A percentile compares a stretch with the other conserved stretches of the same genome.
Conservation (phyloP, 1,284 basidiomycete species). For the Irpex rosettiformis region DNA sequence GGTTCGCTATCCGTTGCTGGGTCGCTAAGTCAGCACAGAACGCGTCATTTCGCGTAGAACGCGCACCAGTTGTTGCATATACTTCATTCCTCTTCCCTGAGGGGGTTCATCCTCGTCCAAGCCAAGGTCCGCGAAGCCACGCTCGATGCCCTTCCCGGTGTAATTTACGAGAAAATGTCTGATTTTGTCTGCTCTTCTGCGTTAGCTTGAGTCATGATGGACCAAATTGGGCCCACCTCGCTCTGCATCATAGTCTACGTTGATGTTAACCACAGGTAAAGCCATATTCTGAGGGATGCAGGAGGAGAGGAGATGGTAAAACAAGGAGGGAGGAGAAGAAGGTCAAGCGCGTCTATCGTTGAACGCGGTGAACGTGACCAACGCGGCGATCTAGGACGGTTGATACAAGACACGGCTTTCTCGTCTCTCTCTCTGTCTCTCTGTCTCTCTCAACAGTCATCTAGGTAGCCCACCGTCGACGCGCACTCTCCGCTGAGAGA, state of each 20-base stretch:
- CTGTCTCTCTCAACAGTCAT: too few species aligned
- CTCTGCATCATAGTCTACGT: conserved; percentile 48
- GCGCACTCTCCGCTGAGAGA: neutral
- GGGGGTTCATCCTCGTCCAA: conserved; percentile 57
- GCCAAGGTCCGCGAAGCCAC: conserved; percentile 68
- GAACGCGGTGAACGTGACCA: conserved; percentile 1
- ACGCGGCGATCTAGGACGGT: neutral
- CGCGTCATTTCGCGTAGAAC: conserved; percentile 13
- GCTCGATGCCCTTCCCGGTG: conserved; percentile 65
- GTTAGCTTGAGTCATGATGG: conserved; percentile 12
- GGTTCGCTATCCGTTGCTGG: conserved; percentile 90
- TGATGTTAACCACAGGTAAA: conserved; percentile 46
- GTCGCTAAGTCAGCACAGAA: conserved; percentile 22
- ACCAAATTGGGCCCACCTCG: conserved; percentile 27
- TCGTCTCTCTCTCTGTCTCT: neutral
- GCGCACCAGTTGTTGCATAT: conserved; percentile 85
- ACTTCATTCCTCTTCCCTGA: conserved; percentile 61
- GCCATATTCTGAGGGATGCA: conserved; percentile 30
- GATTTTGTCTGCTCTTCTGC: conserved; percentile 54
- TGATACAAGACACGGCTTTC: neutral
- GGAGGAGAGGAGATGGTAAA: conserved; percentile 1
- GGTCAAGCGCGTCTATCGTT: conserved; percentile 1
- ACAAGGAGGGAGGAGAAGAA: conserved; percentile 8
- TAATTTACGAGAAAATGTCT: conserved; percentile 66
- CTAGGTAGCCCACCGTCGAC: neutral